Base-by-base conservation (phyloP, 164 flowering plant species). In the Kingdonia uniflora region DNA sequence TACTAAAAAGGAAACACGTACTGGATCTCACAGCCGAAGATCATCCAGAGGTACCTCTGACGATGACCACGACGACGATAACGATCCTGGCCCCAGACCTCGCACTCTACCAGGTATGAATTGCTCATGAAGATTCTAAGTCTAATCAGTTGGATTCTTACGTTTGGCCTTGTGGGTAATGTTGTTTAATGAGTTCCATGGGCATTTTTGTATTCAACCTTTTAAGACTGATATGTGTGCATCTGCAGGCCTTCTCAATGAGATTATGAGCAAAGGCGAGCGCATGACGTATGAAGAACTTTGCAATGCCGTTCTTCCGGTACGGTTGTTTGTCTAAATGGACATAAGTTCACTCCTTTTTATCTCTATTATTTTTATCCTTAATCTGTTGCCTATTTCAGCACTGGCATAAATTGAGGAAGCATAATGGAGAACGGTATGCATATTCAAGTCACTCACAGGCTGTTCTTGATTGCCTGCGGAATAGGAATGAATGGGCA, bases 391-490 rank as follows among this genome's bases (percentile, higher is more conserved):
- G 2, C 29, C 54, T 33, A 58, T 54, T 65, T 40, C 76, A 92
- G 99, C 99, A 92, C 59, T 92, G 99, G 97, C 76, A 73, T 44
- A 72, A 75, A 59, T 61, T 92, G 73, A 77, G 99, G 60, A 92
- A 92, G 72, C 90, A 80, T 64, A 88, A 88, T 75, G 99, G 99
- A 49, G 95, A 92, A 71, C 84, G 84, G 1, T 86, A 88, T 76
- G 97, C 99, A 39, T 92, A 88, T 70, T 71, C 97, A 20, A 92
- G 86, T 68, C 99, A 80, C 73, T 84, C 95, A 15, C 95, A 88
- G 66, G 99, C 97, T 61, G 97, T 92, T 68, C 92, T 92, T 61
- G 99, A 92, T 74, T 88, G 94, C 71, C 65, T 88, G 75, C 78
- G 95, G 65, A 92, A 92, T 57, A 73, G 95, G 46, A 78, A 71